Evolutionary conservation across 1,284 basidiomycete genomes (phyloP).

Genomic region (Tausonia pullulans): DNA sequence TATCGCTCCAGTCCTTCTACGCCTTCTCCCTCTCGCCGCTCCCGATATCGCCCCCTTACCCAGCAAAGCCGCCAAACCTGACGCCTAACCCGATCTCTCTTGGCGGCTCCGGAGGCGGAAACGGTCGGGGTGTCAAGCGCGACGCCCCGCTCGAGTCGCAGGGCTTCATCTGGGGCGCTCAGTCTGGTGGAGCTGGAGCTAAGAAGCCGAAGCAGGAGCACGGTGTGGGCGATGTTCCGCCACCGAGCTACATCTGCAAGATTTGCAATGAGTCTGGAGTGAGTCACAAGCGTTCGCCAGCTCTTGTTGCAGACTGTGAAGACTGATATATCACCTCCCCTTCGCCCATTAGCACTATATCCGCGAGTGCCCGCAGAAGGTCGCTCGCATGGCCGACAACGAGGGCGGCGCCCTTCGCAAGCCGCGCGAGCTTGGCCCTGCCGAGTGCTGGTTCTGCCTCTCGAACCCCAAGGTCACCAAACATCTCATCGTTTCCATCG

Average conservation of each 20-base stretch:
- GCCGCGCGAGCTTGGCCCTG: slow-evolving; percentile 44
- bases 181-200: slow-evolving; percentile 6
- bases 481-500: slow-evolving; percentile 86
- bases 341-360: slow-evolving; percentile 13
- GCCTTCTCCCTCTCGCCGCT: slow-evolving; percentile 53
- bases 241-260: slow-evolving; percentile 56
- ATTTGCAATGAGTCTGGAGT: slow-evolving; percentile 58
- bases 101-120: slow-evolving; percentile 18
- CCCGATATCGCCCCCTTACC: slow-evolving; percentile 22
- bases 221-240: slow-evolving; percentile 45
- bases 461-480: slow-evolving; percentile 85
- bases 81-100: slow-evolving; percentile 60
- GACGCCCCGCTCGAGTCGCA: slow-evolving; percentile 39
- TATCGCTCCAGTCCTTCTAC: slow-evolving; percentile 54
- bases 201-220: slow-evolving; percentile 40
- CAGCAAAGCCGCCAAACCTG: slow-evolving; percentile 48
- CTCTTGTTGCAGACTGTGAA: not conserved
- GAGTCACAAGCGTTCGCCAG: not conserved
- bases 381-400: not conserved
- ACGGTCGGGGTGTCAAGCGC: slow-evolving; percentile 41
- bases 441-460: slow-evolving; percentile 53
- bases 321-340: not conserved
- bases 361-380: slow-evolving; percentile 16
- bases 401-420: slow-evolving; percentile 10
- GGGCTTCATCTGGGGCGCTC: slow-evolving; percentile 56